Base-by-base conservation (phyloP, 768 basidiomycete genomes). In the Calocybe cyanea region DNA sequence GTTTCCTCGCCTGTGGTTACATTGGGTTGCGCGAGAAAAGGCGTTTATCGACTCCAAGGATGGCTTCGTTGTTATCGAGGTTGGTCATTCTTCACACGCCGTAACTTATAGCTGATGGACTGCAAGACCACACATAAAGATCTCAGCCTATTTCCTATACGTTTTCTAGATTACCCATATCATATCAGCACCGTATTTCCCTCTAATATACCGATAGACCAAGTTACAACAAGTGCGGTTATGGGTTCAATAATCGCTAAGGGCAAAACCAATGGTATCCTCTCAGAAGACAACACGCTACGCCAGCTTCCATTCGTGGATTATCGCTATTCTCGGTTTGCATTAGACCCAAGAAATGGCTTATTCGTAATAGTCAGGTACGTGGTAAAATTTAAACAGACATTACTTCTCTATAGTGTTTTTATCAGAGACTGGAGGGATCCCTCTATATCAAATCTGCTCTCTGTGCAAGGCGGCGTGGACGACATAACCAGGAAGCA, bases 281-380 rank as follows among this genome's bases (percentile, higher is more conserved):
- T 65, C 42, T 24, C 56, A 15, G 61, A 65, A 38, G 56, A 63
- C 46, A 66, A 69, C 7, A 55, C 68, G 15, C 62, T 90, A 11
- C 65, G 71, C 14, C 63, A 66, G 44, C 70, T 97, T 31, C 71
- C 81, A 35, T 63, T 89, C 36, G 76, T 94, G 37, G 92, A 97
- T 60, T 96, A 96, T 63, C 85, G 96, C 18, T 95, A 98, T 58
- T 88, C 87, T 15, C 79, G 90, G 11, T 96, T 93, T 66, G 85
- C 87, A 1, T 66, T 98, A 20, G 92, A 99, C 59, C 85, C 87
- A 7, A 76, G 79, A 38, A 85, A 78, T 3, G 93, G 94, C 2
- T 63, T 90, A 38, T 98, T 96, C 63, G 69, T 65, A 28, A 85
- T 90, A 75, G 73, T 90, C 42, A 81, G 83, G 93, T 93, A n/a